Evolutionary conservation across 768 basidiomycete species (phyloP).

Genomic region (Auriscalpium vulgare): DNA sequence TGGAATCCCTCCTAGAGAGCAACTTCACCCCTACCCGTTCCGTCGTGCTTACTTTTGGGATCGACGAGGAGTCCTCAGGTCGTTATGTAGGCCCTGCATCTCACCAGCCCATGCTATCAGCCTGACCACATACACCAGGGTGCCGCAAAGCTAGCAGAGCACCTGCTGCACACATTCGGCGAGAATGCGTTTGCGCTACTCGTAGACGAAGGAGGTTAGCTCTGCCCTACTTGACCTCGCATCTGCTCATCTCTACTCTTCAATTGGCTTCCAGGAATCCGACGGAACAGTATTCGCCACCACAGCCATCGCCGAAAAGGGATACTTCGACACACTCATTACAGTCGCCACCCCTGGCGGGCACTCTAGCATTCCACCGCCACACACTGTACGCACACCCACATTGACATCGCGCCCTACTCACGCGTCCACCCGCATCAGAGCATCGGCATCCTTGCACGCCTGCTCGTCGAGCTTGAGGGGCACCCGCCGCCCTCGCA

Average conservation of each 20-base stretch:
- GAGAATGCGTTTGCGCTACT: conserved; percentile 41
- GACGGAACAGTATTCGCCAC: conserved; percentile 50
- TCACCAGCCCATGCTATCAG: not conserved
- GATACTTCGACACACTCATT: conserved; percentile 54
- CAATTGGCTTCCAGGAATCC: conserved; percentile 42
- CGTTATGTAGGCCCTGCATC: conserved; percentile 10
- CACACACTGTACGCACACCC: conserved; percentile 49
- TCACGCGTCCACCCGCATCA: not conserved
- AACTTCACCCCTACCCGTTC: conserved; percentile 39
- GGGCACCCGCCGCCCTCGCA: conserved; percentile 14
- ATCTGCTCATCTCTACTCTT: not conserved
- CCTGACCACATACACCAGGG: conserved; percentile 23
- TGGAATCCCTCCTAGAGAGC: conserved; percentile 38
- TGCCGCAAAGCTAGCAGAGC: conserved; percentile 30
- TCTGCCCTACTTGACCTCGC: too few species aligned
- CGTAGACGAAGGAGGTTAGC: conserved; percentile 51
- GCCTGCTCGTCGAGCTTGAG: conserved; percentile 12
- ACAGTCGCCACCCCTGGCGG: conserved; percentile 68
- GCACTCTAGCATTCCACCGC: conserved; percentile 79
- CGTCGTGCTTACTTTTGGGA: conserved; percentile 34
- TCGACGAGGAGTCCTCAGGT: conserved; percentile 42
- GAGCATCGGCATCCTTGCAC: conserved; percentile 71
- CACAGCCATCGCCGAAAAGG: conserved; percentile 69
- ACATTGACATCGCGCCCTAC: too few species aligned
- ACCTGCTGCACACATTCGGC: conserved; percentile 40